These are phyloP conservation scores for Colletotrichum nymphaeae DNA, from an alignment of 2,329 filamentous ascomycete species.

Conservation along the genomic window DNA sequence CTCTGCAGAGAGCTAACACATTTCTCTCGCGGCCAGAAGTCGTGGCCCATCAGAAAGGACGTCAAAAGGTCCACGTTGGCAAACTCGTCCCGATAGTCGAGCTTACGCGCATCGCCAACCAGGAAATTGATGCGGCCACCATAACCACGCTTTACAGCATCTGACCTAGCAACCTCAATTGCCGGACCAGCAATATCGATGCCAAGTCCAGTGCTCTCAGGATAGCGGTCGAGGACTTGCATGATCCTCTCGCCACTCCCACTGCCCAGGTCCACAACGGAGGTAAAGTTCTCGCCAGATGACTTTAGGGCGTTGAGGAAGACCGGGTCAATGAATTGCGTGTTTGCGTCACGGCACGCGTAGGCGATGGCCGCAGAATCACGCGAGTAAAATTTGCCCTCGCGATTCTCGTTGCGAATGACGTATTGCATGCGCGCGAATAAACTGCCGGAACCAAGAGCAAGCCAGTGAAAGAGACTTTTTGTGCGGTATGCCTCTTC, in stretches of 20 bases:
- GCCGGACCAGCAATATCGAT: constrained; percentile 33
- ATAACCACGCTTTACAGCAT: background rate
- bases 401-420: constrained; percentile 32
- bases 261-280: constrained; percentile 34
- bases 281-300: constrained; percentile 18
- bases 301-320: background rate
- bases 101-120: too few relatives aligned
- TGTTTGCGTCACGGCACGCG: constrained; percentile 4
- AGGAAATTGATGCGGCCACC: background rate
- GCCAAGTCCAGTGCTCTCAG: constrained; percentile 23
- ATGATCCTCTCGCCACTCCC: constrained; percentile 36
- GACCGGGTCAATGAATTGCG: too few relatives aligned
- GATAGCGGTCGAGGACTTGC: constrained; percentile 31
- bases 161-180: constrained; percentile 24
- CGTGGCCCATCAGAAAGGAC: background rate
- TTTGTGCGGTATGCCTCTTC: too few relatives aligned
- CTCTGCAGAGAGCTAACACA: background rate
- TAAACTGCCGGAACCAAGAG: too few relatives aligned
- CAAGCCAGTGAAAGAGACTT: too few relatives aligned
- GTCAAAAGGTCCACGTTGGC: background rate
- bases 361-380: constrained; percentile 35
- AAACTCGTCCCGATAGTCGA: too few relatives aligned
- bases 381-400: constrained; percentile 17
- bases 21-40: background rate
- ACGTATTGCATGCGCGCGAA: too few relatives aligned